Evolutionary conservation across 2,329 filamentous ascomycete genomes (phyloP), one percentile per base, ranked within the genome.

Genomic region (Talaromyces albobiverticillius): DNA sequence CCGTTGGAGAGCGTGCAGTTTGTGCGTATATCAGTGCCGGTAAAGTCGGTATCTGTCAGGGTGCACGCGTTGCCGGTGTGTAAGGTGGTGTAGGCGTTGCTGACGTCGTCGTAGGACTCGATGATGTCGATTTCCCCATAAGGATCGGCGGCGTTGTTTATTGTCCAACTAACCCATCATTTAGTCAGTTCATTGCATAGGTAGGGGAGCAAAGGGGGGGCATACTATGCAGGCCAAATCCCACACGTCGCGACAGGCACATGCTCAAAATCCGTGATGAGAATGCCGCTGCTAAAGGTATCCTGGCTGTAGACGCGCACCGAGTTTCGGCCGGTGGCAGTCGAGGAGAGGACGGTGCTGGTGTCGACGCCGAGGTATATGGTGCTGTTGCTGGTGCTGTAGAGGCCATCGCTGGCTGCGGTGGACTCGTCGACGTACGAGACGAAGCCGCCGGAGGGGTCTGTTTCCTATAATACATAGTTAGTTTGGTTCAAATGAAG

Each of bases 381-480:
- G 45, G 67, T 65, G 23, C 68, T 64, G 32, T 60, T 60, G 34
- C 62, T 70, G 61, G 76, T 74, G 34, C 67, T 66, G 42, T 74
- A 64, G n/a, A 77, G 59, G 3, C 68, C 70, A 2, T 61, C 63
- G 47, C 61, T 61, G 53, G 72, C 64, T 14, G 74, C 74, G 13
- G 62, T 64, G 22, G 62, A 60, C 45, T 76, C 67, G 53, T 75
- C 68, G 46, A 75, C 64, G 57, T 79, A 81, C 56, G 74, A 74
- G n/a, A 81, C 78, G 18, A 57, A 57, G 14, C 56, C 53, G 4
- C n/a, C 61, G 0, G 87, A 90, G 0, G 87, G 88, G 63, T 90
- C 87, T 2, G 60, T 45, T 32, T 57, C 64, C 53, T 55, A 11
- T 7, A n/a, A 26, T 25, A 36, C n/a, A 7, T n/a, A 18, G 4